These are phyloP conservation scores for Aspergillus sp. DNA, from an alignment of 2,329 filamentous ascomycete species.

Conservation along the genomic window DNA sequence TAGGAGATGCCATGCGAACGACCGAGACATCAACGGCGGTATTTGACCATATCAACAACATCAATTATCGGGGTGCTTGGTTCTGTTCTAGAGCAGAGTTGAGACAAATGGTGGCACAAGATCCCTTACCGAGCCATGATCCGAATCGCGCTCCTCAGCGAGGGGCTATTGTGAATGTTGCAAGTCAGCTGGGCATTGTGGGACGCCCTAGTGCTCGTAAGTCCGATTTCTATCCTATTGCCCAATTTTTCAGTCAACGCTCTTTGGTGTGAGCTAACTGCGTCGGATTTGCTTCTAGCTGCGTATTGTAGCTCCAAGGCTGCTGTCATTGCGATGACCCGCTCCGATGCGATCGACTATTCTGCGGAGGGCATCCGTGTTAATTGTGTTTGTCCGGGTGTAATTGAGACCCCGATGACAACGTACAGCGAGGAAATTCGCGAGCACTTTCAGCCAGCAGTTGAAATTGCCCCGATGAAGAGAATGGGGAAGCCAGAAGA, in stretches of 20 bases:
- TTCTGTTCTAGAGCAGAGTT: slow-evolving; percentile 50
- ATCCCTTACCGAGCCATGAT: slow-evolving; percentile 45
- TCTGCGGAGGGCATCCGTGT: slow-evolving; percentile 40
- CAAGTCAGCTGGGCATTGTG: slow-evolving; percentile 56
- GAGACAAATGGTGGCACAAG: slow-evolving; percentile 49
- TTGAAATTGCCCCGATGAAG: slow-evolving; percentile 53
- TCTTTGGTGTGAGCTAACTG: neutral
- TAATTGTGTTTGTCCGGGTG: slow-evolving; percentile 43
- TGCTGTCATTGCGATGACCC: slow-evolving; percentile 60
- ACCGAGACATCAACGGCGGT: slow-evolving; percentile 49
- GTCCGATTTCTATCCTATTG: slow-evolving; percentile 19
- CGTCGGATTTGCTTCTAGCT: slow-evolving; percentile 35
- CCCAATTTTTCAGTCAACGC: neutral
- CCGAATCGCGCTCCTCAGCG: slow-evolving; percentile 39
- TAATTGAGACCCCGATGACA: slow-evolving; percentile 53
- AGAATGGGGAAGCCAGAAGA: slow-evolving; percentile 55
- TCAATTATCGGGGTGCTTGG: slow-evolving; percentile 59
- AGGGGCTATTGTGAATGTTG: slow-evolving; percentile 55
- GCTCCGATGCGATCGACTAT: slow-evolving; percentile 60
- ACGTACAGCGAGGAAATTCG: slow-evolving; percentile 43
- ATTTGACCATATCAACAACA: slow-evolving; percentile 56
- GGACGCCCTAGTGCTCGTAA: slow-evolving; percentile 48
- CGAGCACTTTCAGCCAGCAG: slow-evolving; percentile 43
- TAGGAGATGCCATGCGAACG: slow-evolving; percentile 27
- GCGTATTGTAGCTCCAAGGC: slow-evolving; percentile 61